A percentile compares a stretch with the other conserved stretches of the same genome.
These are phyloP conservation scores for Plasmodium vivax DNA, from an alignment of 169 alveolate species.

Conservation along the genomic window DNA sequence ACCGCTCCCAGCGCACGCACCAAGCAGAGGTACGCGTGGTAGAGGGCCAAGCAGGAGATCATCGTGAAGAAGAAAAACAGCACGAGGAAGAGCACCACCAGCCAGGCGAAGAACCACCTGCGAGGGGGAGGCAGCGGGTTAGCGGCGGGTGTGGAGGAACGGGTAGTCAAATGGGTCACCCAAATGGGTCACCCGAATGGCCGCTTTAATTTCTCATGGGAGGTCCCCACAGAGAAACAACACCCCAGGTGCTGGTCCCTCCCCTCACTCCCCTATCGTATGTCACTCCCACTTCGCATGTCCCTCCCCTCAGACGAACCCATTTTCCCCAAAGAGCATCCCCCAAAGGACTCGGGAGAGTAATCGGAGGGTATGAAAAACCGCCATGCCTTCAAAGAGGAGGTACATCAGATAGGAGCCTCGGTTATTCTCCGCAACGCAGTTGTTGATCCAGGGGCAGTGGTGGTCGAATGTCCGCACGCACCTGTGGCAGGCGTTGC, in stretches of 20 bases:
- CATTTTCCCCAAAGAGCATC: slow-evolving; percentile 7
- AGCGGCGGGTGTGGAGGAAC: background rate
- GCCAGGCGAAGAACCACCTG: slow-evolving; percentile 3
- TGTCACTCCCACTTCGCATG: background rate
- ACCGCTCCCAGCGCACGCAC: background rate
- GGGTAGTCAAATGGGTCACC: background rate
- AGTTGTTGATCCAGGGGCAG: slow-evolving; percentile 61
- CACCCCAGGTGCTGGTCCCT: background rate
- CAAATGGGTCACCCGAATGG: background rate
- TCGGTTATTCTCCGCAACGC: slow-evolving; percentile 64
- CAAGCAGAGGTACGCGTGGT: background rate
- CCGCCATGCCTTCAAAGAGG: slow-evolving; percentile 20
- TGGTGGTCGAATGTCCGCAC: slow-evolving; percentile 54
- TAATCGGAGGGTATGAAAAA: background rate
- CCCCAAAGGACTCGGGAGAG: background rate
- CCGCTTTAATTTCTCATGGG: background rate
- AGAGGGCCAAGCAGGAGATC: background rate
- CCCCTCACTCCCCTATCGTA: background rate
- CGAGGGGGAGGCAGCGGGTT: background rate
- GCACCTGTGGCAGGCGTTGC: slow-evolving; percentile 21
- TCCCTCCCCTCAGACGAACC: background rate
- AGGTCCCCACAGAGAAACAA: background rate
- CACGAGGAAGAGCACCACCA: background rate
- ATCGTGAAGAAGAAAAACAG: background rate
- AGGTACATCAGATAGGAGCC: slow-evolving; percentile 6